A percentile compares a stretch with the other conserved stretches of the same genome.
Evolutionary conservation across 176 grass and related monocot genomes (phyloP).

Genomic region (Eragrostis curvula): DNA sequence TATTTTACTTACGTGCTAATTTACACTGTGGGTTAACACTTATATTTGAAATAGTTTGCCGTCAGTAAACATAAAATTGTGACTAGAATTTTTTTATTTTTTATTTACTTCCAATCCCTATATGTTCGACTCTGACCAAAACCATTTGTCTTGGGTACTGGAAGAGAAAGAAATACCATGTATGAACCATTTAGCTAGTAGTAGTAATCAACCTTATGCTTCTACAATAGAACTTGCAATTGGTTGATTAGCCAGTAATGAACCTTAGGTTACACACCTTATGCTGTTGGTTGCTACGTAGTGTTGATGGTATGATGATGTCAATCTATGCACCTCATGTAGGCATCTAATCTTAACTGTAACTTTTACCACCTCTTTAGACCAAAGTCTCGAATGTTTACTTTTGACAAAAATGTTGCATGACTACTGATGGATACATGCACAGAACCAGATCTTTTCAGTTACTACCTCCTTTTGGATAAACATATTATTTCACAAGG

Average conservation of each 20-base stretch:
- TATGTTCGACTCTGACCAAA: not conserved
- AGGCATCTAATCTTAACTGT: conserved; percentile 1
- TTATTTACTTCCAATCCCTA: not conserved
- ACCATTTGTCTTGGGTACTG: not conserved
- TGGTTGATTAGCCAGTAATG: not conserved
- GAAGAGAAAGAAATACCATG: not conserved
- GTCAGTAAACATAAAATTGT: not conserved
- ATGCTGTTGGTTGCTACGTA: too few relatives aligned
- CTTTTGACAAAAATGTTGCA: conserved; percentile 35
- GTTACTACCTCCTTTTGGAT: not conserved
- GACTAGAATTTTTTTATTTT: not conserved
- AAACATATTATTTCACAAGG: conserved; percentile 1
- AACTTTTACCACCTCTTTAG: conserved; percentile 21
- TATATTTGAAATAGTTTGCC: not conserved
- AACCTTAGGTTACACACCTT: too few relatives aligned
- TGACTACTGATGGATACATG: not conserved
- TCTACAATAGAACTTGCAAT: too few relatives aligned
- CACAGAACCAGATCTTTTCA: not conserved
- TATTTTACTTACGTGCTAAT: not conserved
- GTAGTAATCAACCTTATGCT: too few relatives aligned
- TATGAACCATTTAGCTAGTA: too few relatives aligned
- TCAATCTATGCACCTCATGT: conserved; percentile 1
- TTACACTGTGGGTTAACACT: not conserved
- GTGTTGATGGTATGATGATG: conserved; percentile 33
- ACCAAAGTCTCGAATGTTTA: conserved; percentile 1